Evolutionary conservation across 2,329 filamentous ascomycete genomes (phyloP).

Genomic region (Pseudogymnoascus sp.): DNA sequence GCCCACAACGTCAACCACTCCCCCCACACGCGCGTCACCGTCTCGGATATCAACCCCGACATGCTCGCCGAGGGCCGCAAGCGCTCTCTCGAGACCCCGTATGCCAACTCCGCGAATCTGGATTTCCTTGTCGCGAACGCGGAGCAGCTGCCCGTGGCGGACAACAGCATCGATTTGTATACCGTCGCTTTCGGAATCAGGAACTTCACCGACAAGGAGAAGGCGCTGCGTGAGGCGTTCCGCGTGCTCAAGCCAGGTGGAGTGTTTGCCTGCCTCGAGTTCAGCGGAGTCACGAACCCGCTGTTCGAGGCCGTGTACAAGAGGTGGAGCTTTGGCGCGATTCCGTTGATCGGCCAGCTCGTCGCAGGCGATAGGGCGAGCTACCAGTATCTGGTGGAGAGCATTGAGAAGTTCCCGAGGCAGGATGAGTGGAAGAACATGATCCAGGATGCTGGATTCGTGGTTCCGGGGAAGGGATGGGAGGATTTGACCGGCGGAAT

Average conservation of each 20-base stretch:
- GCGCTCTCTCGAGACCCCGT: slow-evolving; percentile 54
- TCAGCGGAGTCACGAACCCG: slow-evolving; percentile 68
- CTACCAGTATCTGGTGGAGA: slow-evolving; percentile 98
- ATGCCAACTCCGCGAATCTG: slow-evolving; percentile 49
- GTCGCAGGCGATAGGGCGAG: slow-evolving; percentile 91
- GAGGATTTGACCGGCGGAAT: slow-evolving; percentile 90
- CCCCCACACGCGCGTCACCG: slow-evolving; percentile 72
- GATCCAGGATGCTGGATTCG: slow-evolving; percentile 79
- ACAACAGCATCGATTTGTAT: slow-evolving; percentile 80
- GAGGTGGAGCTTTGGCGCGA: slow-evolving; percentile 90
- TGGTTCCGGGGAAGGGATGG: slow-evolving; percentile 73
- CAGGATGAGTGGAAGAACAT: slow-evolving; percentile 79
- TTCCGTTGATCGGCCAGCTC: slow-evolving; percentile 89
- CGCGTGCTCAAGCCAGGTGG: slow-evolving; percentile 89
- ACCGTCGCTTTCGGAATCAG: slow-evolving; percentile 96
- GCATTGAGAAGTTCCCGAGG: slow-evolving; percentile 85
- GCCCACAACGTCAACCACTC: slow-evolving; percentile 82
- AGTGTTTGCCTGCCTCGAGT: slow-evolving; percentile 94
- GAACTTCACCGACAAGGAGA: slow-evolving; percentile 90
- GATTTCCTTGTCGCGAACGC: slow-evolving; percentile 87
- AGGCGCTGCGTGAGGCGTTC: slow-evolving; percentile 73
- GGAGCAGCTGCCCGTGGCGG: slow-evolving; percentile 63
- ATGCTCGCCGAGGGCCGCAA: slow-evolving; percentile 88
- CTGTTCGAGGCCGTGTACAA: slow-evolving; percentile 84
- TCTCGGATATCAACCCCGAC: slow-evolving; percentile 90